Base-by-base conservation (phyloP, 2,329 filamentous ascomycete genomes). In the Mycosphaerella sp. region DNA sequence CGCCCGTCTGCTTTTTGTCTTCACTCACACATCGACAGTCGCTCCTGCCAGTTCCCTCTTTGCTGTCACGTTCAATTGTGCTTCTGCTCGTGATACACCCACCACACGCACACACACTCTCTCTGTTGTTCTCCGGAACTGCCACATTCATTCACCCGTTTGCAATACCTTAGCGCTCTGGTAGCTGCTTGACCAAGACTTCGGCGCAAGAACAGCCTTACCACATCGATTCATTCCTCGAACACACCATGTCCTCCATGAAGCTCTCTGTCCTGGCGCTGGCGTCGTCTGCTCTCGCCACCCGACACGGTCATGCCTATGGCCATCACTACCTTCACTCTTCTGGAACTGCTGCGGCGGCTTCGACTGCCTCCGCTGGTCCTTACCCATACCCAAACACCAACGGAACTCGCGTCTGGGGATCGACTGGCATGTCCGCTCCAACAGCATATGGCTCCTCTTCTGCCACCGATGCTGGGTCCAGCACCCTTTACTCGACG, bases 201-300 rank as follows among this genome's bases (percentile, higher is more conserved):
- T 36, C 8, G 41, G 35, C 35, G 36, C 46, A 39, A 6, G 14
- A 50, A 27, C 16, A 54, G 48, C 21, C 42, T 43, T 37, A 44
- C 30, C 21, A 25, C 21, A 25, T 25, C 41, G 49, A 44, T 49
- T 45, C 52, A 62, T 52, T 25, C 1, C 21, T 4, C 56, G 70
- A 63, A 42, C 49, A 44, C 53, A 62, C 52, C 55, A 70, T 70
- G 67, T 65, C 63, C 55, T 62, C 64, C 21, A 55, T 62, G 64
- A 62, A 70, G 58, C 60, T 75, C 58, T 68, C 66, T 55, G 64
- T 74, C 53, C 61, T 75, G 68, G 70, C 71, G 44, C 64, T 75
- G 53, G 66, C 66, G 52, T 63, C 70, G 16, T 71, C 71, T 46
- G 58, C 67, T 48, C 66, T 72, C 37, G 67, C 67, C 56, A 32